A percentile compares a stretch with the other conserved stretches of the same genome.
These are phyloP conservation scores for Dothistroma pini DNA, from an alignment of 2,329 filamentous ascomycete genomes.

Conservation along the genomic window DNA sequence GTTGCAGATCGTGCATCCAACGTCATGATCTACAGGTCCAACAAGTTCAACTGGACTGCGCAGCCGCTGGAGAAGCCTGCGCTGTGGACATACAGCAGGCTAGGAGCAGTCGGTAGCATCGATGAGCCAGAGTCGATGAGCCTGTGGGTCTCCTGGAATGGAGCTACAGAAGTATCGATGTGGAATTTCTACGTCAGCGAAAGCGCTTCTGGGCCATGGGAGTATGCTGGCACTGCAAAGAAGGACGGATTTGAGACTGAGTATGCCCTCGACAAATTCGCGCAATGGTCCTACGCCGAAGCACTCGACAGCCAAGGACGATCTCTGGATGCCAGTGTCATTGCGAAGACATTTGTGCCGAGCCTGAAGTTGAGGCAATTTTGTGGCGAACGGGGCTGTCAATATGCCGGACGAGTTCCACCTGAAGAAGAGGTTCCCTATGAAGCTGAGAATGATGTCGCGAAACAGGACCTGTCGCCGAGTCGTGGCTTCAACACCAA, in stretches of 20 bases:
- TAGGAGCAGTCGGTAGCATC: constrained; percentile 28
- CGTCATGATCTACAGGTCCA: constrained; percentile 54
- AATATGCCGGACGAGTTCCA: constrained; percentile 21
- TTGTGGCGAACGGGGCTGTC: constrained; percentile 36
- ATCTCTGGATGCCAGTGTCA: constrained; percentile 32
- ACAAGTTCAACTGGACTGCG: constrained; percentile 54
- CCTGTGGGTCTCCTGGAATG: constrained; percentile 55
- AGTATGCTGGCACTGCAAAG: constrained; percentile 38
- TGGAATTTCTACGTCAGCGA: constrained; percentile 51
- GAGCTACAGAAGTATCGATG: constrained; percentile 45
- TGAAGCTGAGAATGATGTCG: constrained; percentile 23
- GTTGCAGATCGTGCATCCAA: constrained; percentile 39
- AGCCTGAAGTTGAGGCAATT: constrained; percentile 26
- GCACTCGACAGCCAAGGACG: constrained; percentile 32
- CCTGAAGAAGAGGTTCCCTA: constrained; percentile 24
- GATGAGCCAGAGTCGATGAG: constrained; percentile 26
- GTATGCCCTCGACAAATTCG: constrained; percentile 24
- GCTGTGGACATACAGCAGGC: constrained; percentile 37
- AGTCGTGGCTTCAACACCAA: constrained; percentile 35
- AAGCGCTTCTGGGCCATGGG: constrained; percentile 35
- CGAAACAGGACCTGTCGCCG: constrained; percentile 27
- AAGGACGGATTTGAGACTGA: constrained; percentile 46
- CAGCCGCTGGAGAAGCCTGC: constrained; percentile 42
- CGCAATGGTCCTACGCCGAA: constrained; percentile 34
- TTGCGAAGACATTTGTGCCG: constrained; percentile 38